Conservation (phyloP, 2,329 filamentous ascomycete genomes). For the Pseudogymnoascus sp. region DNA sequence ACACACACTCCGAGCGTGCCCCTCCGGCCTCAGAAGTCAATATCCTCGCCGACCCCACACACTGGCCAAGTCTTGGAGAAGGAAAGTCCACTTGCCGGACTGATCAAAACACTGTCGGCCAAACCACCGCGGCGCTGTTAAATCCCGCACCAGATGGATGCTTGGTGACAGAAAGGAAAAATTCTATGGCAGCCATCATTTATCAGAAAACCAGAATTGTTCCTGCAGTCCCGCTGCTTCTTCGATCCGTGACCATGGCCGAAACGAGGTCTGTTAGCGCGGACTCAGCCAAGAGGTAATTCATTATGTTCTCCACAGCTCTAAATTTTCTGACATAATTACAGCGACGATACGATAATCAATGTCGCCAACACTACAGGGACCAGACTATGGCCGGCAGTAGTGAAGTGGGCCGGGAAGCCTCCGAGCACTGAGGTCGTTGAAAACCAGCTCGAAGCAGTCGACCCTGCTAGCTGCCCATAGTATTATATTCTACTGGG, state of each 20-base stretch:
- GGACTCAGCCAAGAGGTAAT: not conserved
- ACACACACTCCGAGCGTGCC: not conserved
- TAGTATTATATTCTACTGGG: not conserved
- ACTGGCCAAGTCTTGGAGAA: slow-evolving; percentile 9
- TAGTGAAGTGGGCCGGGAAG: slow-evolving; percentile 3
- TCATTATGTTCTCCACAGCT: not conserved
- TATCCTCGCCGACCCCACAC: slow-evolving; percentile 1
- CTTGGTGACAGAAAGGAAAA: not conserved
- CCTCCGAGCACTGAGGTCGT: not conserved
- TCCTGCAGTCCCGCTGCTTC: not conserved
- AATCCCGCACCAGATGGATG: not conserved
- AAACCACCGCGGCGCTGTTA: not conserved
- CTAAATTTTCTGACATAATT: not conserved
- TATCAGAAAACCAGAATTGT: not conserved
- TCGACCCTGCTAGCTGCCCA: not conserved
- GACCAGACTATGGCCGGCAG: not conserved
- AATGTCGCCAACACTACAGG: not conserved
- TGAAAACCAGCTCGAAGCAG: not conserved
- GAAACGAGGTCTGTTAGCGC: not conserved
- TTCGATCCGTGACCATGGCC: not conserved
- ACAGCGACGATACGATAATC: not conserved
- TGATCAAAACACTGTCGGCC: not conserved
- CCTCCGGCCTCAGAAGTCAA: not conserved
- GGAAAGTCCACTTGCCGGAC: not conserved
- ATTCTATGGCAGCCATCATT: not conserved